phyloP scores from a whole-genome alignment of 441 rosid genomes.

The Hura crepitans region DNA sequence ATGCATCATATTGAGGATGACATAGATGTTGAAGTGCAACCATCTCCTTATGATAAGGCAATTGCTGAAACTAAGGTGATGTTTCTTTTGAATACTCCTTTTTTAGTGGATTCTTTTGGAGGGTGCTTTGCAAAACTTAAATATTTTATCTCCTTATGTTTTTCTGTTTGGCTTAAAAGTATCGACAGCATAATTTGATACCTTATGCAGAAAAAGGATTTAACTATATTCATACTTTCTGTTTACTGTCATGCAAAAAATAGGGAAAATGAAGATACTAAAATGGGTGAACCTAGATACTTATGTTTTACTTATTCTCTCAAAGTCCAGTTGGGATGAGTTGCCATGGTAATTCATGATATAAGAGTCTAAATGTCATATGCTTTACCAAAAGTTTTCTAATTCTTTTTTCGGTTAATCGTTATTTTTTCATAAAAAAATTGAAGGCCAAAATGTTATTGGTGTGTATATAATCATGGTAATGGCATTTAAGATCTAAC shows the following conservation, averaged over 20 bases:
- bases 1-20: conserved; percentile 18
- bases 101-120: background rate
- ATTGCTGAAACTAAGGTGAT: conserved; percentile 30
- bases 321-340: background rate
- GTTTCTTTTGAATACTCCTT: background rate
- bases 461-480: background rate
- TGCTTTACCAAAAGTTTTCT: background rate
- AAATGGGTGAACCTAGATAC: background rate
- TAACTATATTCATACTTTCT: background rate
- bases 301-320: background rate
- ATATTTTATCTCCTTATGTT: no score
- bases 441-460: background rate
- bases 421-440: background rate
- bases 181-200: background rate
- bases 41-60: conserved; percentile 32
- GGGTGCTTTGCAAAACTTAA: background rate
- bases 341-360: background rate
- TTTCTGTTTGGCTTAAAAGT: background rate
- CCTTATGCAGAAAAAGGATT: background rate
- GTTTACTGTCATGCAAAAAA: background rate
- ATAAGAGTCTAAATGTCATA: background rate
- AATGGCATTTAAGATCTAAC: background rate
- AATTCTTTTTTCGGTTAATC: background rate
- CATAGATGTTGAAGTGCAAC: conserved; percentile 27
- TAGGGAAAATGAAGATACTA: background rate